These are phyloP conservation scores for Diaporthe ampelina DNA, from an alignment of 2,329 filamentous ascomycete species.

Conservation along the genomic window DNA sequence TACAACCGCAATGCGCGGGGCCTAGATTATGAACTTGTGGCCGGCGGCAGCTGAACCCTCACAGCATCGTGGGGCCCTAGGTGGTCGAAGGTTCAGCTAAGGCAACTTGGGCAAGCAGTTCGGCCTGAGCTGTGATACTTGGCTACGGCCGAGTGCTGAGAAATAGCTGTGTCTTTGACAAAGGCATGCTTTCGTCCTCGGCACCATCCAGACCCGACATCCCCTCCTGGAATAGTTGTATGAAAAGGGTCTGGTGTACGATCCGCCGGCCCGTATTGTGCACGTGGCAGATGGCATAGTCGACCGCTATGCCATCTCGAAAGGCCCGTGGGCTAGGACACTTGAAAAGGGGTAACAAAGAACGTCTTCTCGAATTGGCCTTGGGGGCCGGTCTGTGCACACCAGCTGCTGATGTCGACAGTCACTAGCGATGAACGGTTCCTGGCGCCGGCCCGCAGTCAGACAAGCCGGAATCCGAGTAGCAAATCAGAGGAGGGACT, in stretches of 20 bases:
- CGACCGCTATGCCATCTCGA: neutral
- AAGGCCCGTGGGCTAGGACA: neutral
- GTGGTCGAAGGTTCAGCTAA: neutral
- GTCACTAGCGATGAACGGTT: slow-evolving; percentile 11
- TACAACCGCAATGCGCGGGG: slow-evolving; percentile 10
- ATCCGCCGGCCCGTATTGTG: neutral
- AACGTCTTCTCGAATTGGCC: neutral
- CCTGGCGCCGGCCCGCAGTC: slow-evolving; percentile 9
- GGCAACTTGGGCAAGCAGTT: neutral
- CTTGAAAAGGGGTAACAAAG: slow-evolving; percentile 31
- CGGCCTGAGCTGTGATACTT: slow-evolving; percentile 2
- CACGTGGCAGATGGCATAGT: slow-evolving; percentile 1
- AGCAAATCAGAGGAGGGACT: slow-evolving; percentile 9
- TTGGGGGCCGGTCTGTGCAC: slow-evolving; percentile 3
- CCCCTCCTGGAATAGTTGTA: neutral
- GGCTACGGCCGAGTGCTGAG: neutral
- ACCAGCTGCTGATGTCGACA: slow-evolving; percentile 4
- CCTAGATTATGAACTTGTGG: slow-evolving; percentile 29
- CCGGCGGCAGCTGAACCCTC: neutral
- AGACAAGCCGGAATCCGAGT: neutral
- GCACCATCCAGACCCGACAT: neutral
- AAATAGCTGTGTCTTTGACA: slow-evolving; percentile 13
- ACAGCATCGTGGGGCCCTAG: neutral
- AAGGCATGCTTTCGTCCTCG: slow-evolving; percentile 12
- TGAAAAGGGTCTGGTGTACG: neutral